phyloP scores from a whole-genome alignment of 2,329 filamentous ascomycete species.

The Microcyclosporella mali region DNA sequence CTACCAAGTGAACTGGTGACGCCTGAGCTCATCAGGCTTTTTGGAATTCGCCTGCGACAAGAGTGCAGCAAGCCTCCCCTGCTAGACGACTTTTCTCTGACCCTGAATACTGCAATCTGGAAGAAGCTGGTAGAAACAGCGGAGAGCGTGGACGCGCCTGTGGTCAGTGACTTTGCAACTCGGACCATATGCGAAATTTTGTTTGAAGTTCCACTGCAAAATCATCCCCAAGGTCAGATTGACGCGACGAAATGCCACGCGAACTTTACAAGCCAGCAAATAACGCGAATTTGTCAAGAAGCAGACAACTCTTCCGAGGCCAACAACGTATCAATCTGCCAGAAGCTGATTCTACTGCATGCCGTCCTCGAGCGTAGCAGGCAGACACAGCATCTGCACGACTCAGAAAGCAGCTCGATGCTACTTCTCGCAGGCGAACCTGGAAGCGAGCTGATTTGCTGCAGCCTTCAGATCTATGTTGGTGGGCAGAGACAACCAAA shows the following conservation, averaged over 20 bases:
- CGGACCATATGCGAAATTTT: conserved; percentile 13
- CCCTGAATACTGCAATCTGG: conserved; percentile 17
- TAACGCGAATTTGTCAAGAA: conserved; percentile 10
- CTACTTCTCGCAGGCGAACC: background rate
- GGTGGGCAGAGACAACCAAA: conserved; percentile 15
- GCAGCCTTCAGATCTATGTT: conserved; percentile 19
- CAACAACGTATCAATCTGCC: conserved; percentile 3
- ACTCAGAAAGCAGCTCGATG: background rate
- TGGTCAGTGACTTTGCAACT: conserved; percentile 6
- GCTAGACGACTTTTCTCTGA: conserved; percentile 4
- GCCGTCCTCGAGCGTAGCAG: conserved; percentile 16
- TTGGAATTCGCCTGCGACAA: conserved; percentile 9
- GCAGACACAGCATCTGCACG: background rate
- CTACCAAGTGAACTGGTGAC: conserved; percentile 9
- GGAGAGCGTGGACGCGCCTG: conserved; percentile 7
- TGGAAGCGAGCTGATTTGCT: conserved; percentile 7
- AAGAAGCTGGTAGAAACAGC: conserved; percentile 17
- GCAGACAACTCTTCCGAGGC: background rate
- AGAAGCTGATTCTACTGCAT: conserved; percentile 16
- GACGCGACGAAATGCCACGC: conserved; percentile 13
- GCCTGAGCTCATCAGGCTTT: conserved; percentile 9
- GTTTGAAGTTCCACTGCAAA: conserved; percentile 9
- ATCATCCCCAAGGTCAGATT: background rate
- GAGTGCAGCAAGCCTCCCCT: conserved; percentile 1
- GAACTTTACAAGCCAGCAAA: conserved; percentile 17